Base-by-base conservation (phyloP, 1,139 yeast species). In the Suhomyces anneliseae region DNA sequence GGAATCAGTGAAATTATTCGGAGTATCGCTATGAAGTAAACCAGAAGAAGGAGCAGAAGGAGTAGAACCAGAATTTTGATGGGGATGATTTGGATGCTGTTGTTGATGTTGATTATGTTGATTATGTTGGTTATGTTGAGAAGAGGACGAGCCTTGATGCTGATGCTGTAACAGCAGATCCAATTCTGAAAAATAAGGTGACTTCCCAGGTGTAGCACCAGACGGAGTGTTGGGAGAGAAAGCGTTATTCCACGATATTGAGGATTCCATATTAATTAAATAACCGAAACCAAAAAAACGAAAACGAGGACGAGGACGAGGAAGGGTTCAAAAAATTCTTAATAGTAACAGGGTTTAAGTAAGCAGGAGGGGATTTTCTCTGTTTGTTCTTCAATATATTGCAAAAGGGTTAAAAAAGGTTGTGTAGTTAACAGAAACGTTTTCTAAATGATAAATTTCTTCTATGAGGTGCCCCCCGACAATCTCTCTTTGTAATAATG, bases 211-310 rank as follows among this genome's bases (percentile, higher is more conserved):
- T 8, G 57, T 49, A 8, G 49, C 50, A 26, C 51, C 54, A 11
- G 52, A 39, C 8, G 52, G 47, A 8, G 50, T 48, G 40, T 50
- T 56, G 10, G 61, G 59, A 24, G 60, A 54, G 36, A 56, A 56
- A 14, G 58, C 46, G 11, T 51, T 44, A 43, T 52, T 55, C 61
- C 61, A 58, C 37, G 43, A 34, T 32, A 52, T 53, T 15, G 54
- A 52, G 48, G 50, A 53, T 33, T 57, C 61, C 61, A 58, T 58
- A 29, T 9, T 11, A 11, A 9, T 29, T 29, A 29, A 29, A 29
- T 9, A 31, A 34, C 15, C 12, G 8, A 10, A 6, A n/a, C 6
- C n/a, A 7, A 27, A 8, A 5, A 7, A 11, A 6, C 5, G 32
- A 3, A 6, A 11, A 10, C 15, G 15, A 49, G 34, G 27, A 36